Percentiles rank a stretch among this genome's conserved stretches.
Evolutionary conservation across 345 rosid genomes (phyloP).

Genomic region (Nasturtium officinale): DNA sequence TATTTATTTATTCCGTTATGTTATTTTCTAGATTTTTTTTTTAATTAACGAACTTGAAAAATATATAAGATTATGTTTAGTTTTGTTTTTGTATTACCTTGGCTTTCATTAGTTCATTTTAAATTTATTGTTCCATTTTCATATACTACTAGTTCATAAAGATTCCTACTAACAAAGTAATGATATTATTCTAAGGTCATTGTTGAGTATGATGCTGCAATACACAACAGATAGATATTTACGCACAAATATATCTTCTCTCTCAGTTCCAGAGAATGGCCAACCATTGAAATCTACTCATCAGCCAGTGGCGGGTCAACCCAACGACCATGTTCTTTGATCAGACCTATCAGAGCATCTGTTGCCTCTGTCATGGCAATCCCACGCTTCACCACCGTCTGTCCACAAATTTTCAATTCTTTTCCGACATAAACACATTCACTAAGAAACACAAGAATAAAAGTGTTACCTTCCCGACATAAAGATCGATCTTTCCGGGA

Average conservation of each 20-base stretch:
- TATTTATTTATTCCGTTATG: no score
- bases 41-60: no score
- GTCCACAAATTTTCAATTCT: conserved; percentile 21
- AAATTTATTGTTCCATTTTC: background rate
- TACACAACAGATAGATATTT: conserved; percentile 23
- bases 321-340: conserved; percentile 97
- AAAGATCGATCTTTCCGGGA: conserved; percentile 95
- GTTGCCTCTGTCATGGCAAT: conserved; percentile 88
- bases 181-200: background rate
- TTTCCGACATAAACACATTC: conserved; percentile 7
- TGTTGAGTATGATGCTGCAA: conserved; percentile 25
- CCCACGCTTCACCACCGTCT: conserved; percentile 97
- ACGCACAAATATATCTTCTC: conserved; percentile 1
- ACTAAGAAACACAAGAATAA: background rate
- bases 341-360: conserved; percentile 81
- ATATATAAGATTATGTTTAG: no score
- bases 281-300: conserved; percentile 25
- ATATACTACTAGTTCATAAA: background rate
- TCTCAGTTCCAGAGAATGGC: conserved; percentile 4
- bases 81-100: background rate
- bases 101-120: background rate
- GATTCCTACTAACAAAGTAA: background rate
- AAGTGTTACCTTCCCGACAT: conserved; percentile 82
- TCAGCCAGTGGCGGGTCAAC: conserved; percentile 73
- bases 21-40: no score